Percentiles rank a stretch among this genome's conserved stretches.
These are phyloP conservation scores for Hanseniaspora meyeri DNA, from an alignment of 805 yeast species.

Conservation along the genomic window DNA sequence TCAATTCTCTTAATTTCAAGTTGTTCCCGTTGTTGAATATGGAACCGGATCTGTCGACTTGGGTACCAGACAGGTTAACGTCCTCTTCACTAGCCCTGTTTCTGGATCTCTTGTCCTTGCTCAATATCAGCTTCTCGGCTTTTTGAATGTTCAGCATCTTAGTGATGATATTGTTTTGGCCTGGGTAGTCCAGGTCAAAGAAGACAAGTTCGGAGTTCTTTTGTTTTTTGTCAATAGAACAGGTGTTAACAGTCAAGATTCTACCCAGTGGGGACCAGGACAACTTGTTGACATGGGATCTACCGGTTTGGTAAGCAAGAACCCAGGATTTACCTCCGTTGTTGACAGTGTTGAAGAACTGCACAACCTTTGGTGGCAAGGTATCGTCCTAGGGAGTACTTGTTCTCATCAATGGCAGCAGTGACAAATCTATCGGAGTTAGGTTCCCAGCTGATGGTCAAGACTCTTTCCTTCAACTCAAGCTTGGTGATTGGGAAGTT, in stretches of 20 bases:
- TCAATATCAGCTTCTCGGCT: constrained; percentile 1
- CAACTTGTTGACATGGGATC: constrained; percentile 59
- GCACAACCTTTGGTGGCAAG: constrained; percentile 48
- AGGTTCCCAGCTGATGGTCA: constrained; percentile 94
- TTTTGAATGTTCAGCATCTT: constrained; percentile 13
- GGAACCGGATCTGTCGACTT: constrained; percentile 18
- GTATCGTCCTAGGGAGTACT: constrained; percentile 44
- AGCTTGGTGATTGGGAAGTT: constrained; percentile 90
- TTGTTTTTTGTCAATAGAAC: constrained; percentile 32
- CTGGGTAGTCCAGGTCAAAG: constrained; percentile 75
- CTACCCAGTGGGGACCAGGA: constrained; percentile 91
- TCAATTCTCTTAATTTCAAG: constrained; percentile 32
- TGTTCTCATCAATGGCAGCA: constrained; percentile 48
- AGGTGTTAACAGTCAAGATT: constrained; percentile 47
- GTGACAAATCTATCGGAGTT: constrained; percentile 73
- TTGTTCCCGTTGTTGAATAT: constrained; percentile 12
- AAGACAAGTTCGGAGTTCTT: constrained; percentile 62
- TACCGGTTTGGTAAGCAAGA: constrained; percentile 43
- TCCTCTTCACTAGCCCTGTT: constrained; percentile 32
- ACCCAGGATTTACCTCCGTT: constrained; percentile 42
- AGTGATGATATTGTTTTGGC: constrained; percentile 31
- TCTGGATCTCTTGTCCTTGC: constrained; percentile 21
- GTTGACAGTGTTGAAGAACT: constrained; percentile 47
- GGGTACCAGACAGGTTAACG: constrained; percentile 22
- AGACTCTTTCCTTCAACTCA: constrained; percentile 79